Conservation (phyloP, 148 eudicot species). For the Hydrangea macrophylla region DNA sequence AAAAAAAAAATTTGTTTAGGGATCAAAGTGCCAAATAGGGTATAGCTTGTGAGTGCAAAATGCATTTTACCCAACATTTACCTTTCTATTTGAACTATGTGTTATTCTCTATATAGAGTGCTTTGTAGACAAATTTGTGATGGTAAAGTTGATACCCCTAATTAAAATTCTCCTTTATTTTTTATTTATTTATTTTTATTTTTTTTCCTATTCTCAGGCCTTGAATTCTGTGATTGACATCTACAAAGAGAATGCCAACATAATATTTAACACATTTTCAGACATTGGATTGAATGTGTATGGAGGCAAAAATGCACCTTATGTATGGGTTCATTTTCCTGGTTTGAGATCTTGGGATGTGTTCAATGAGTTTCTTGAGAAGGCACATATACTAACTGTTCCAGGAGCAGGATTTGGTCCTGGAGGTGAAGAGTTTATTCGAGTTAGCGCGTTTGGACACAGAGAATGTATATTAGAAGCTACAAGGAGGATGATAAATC, state of each 20-base stretch:
- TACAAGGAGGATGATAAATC: slow-evolving; percentile 23
- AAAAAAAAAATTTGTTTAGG: no score
- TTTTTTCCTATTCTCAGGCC: slow-evolving; percentile 15
- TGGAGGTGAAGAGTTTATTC: slow-evolving; percentile 36
- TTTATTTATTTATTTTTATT: neutral
- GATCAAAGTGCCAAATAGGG: no score
- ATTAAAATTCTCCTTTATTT: neutral
- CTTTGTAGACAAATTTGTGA: no score
- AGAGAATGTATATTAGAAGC: slow-evolving; percentile 32
- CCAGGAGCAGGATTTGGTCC: slow-evolving; percentile 43
- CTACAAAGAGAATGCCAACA: slow-evolving; percentile 38
- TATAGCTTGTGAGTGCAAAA: no score
- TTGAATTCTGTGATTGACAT: slow-evolving; percentile 16
- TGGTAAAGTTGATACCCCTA: no score
- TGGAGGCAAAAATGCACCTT: slow-evolving; percentile 48
- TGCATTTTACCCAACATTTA: no score
- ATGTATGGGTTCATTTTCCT: slow-evolving; percentile 46
- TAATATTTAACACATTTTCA: slow-evolving; percentile 27
- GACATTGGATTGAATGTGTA: slow-evolving; percentile 30
- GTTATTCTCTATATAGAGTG: no score
- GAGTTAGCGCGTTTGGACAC: slow-evolving; percentile 42
- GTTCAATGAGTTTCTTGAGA: slow-evolving; percentile 33
- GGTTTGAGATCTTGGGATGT: slow-evolving; percentile 41
- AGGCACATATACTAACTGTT: slow-evolving; percentile 37
- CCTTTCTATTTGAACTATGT: no score